phyloP scores from a whole-genome alignment of 345 rosid species.

The Sonneratia alba region DNA sequence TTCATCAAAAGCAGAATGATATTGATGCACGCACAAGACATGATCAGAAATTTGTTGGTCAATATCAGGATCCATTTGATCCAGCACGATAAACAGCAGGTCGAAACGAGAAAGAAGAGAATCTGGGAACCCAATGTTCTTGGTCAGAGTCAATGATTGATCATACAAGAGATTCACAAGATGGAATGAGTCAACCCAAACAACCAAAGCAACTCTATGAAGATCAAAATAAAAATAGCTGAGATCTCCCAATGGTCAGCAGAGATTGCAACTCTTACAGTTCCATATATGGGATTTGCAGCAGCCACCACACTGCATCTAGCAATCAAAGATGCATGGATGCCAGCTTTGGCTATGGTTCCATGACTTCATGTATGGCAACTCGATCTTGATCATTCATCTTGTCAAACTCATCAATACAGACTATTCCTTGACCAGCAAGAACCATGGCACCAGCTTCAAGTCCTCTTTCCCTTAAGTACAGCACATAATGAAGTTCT shows the following conservation, averaged over 20 bases:
- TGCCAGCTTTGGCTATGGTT: constrained; percentile 98
- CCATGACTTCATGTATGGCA: constrained; percentile 99
- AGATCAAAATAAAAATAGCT: neutral
- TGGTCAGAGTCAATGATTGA: constrained; percentile 91
- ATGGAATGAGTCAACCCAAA: neutral
- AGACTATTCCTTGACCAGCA: constrained; percentile 91
- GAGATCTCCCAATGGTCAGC: too few relatives aligned
- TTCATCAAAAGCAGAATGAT: constrained; percentile 57
- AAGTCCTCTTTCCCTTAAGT: constrained; percentile 87
- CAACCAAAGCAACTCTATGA: neutral
- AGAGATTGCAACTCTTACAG: constrained; percentile 46
- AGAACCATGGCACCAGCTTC: constrained; percentile 99
- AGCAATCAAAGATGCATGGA: constrained; percentile 95
- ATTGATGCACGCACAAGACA: constrained; percentile 93
- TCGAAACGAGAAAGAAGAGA: constrained; percentile 98
- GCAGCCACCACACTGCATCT: constrained; percentile 99
- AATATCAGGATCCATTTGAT: constrained; percentile 97
- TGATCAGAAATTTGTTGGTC: constrained; percentile 86
- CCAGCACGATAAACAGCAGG: constrained; percentile 85
- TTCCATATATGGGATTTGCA: constrained; percentile 98
- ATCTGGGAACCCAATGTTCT: constrained; percentile 99
- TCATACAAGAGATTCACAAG: constrained; percentile 59
- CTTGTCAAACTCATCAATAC: constrained; percentile 98
- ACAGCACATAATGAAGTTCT: neutral
- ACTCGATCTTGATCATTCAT: constrained; percentile 99